Evolutionary conservation across 768 basidiomycete genomes (phyloP).

Genomic region (Pleurotus pulmonarius): DNA sequence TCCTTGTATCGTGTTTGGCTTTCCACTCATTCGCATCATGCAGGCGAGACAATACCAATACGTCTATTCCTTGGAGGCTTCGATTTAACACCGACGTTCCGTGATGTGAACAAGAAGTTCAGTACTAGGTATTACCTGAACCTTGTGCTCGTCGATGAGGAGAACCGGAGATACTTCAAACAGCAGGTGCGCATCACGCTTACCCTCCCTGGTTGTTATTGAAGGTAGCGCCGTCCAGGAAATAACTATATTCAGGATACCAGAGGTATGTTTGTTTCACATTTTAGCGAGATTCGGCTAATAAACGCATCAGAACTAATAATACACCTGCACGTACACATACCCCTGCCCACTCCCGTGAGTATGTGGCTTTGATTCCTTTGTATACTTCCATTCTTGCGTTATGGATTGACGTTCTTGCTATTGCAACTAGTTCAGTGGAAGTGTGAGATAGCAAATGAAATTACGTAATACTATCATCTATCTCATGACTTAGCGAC

Average conservation of each 20-base stretch:
- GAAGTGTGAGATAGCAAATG: no score
- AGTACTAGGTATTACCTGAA: constrained; percentile 96
- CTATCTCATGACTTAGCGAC: no score
- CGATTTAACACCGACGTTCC: constrained; percentile 97
- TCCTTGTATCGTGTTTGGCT: not conserved
- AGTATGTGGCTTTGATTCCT: no score
- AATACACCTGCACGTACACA: no score
- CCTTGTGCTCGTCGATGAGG: constrained; percentile 95
- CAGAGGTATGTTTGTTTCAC: constrained; percentile 51
- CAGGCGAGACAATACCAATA: constrained; percentile 98
- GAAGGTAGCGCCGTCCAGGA: constrained; percentile 39
- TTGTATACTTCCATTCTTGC: no score
- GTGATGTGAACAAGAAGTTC: constrained; percentile 99
- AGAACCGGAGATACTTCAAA: constrained; percentile 97
- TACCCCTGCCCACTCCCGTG: no score
- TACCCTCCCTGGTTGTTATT: not conserved
- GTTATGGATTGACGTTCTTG: no score
- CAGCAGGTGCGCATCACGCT: constrained; percentile 61
- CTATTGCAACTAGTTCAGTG: no score
- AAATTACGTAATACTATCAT: no score
- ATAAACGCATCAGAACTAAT: no score
- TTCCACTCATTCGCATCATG: not conserved
- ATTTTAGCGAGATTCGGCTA: no score
- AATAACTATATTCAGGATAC: constrained; percentile 89
- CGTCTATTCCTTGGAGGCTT: constrained; percentile 97